Evolutionary conservation across 1,284 basidiomycete genomes (phyloP).

Genomic region (Tilletia indica): DNA sequence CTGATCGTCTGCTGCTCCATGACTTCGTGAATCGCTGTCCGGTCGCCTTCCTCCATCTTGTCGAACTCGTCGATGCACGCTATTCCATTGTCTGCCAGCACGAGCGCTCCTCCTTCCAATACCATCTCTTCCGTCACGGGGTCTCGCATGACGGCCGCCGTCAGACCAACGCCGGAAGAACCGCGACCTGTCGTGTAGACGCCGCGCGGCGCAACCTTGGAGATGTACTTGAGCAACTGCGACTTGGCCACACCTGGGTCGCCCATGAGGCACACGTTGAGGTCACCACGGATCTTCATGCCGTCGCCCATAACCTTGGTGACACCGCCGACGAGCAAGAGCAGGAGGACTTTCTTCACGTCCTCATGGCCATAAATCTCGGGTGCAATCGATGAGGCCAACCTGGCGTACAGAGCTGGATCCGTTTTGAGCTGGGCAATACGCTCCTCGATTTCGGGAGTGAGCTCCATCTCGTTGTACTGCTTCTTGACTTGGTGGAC

Average conservation of each 20-base stretch:
- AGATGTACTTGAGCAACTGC: slow-evolving; percentile 95
- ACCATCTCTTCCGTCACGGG: slow-evolving; percentile 99
- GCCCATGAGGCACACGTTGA: slow-evolving; percentile 98
- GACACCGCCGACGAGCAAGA: slow-evolving; percentile 91
- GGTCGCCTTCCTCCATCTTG: slow-evolving; percentile 98
- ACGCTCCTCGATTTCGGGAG: slow-evolving; percentile 74
- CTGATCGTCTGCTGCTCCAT: slow-evolving; percentile 99
- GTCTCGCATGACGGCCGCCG: slow-evolving; percentile 97
- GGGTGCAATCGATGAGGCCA: slow-evolving; percentile 79
- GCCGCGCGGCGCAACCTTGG: slow-evolving; percentile 94
- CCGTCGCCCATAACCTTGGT: slow-evolving; percentile 93
- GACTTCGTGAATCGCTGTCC: slow-evolving; percentile 98
- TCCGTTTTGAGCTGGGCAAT: slow-evolving; percentile 74
- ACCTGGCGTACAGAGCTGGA: slow-evolving; percentile 74
- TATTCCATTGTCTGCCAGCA: slow-evolving; percentile 97
- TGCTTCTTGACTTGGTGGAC: slow-evolving; percentile 96
- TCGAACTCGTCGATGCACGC: slow-evolving; percentile 99
- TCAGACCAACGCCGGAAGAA: slow-evolving; percentile 95
- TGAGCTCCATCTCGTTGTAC: slow-evolving; percentile 78
- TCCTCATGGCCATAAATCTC: slow-evolving; percentile 98
- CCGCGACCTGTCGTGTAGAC: slow-evolving; percentile 98
- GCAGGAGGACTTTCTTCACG: slow-evolving; percentile 93
- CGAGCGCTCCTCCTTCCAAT: slow-evolving; percentile 94
- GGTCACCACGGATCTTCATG: slow-evolving; percentile 96
- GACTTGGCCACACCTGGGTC: slow-evolving; percentile 99